phyloP scores from a whole-genome alignment of 805 yeast genomes.

The Metschnikowia borealis region DNA sequence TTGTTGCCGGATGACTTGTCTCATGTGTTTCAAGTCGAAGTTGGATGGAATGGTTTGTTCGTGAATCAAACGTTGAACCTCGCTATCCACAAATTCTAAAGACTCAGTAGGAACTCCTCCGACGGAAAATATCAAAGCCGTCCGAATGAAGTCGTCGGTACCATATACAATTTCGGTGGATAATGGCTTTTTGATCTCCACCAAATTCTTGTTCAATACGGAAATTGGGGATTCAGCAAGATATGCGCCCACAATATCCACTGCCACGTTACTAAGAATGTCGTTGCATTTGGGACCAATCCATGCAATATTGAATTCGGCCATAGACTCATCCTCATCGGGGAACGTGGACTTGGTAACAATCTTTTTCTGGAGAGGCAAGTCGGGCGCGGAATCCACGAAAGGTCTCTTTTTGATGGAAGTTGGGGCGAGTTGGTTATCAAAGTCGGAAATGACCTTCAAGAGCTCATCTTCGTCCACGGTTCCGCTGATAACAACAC shows the following conservation, averaged over 20 bases:
- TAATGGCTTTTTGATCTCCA: conserved; percentile 77
- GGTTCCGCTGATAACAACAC: conserved; percentile 81
- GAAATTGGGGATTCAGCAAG: conserved; percentile 77
- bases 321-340: conserved; percentile 81
- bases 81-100: conserved; percentile 50
- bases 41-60: conserved; percentile 47
- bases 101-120: conserved; percentile 74
- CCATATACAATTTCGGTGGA: conserved; percentile 68
- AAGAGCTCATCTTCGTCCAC: conserved; percentile 74
- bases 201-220: conserved; percentile 62
- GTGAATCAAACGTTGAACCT: conserved; percentile 47
- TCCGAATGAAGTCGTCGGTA: conserved; percentile 68
- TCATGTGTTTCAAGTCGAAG: conserved; percentile 63
- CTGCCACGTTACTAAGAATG: conserved; percentile 55
- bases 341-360: conserved; percentile 70
- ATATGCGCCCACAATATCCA: conserved; percentile 68
- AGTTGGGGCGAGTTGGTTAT: conserved; percentile 46
- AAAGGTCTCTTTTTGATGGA: conserved; percentile 62
- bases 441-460: conserved; percentile 56
- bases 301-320: conserved; percentile 74
- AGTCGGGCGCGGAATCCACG: conserved; percentile 56
- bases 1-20: conserved; percentile 62
- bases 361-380: conserved; percentile 37
- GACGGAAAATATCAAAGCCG: conserved; percentile 54
- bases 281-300: conserved; percentile 68